phyloP scores from a whole-genome alignment of 208 protist genomes.

The Crithidia acanthocephali region DNA sequence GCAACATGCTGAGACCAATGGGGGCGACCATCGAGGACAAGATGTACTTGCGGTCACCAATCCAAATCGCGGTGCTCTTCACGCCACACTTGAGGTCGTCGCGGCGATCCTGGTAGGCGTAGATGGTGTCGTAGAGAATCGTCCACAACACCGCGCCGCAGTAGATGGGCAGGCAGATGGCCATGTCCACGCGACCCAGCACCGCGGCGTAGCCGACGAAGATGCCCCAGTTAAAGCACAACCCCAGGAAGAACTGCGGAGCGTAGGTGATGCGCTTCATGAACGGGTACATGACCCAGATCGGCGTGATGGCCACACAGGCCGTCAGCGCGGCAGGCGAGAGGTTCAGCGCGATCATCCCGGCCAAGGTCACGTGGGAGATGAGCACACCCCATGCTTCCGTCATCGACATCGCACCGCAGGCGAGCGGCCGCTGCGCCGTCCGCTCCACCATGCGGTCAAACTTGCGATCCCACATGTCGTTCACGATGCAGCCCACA shows the following conservation, averaged over 20 bases:
- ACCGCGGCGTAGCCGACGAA: conserved; percentile 90
- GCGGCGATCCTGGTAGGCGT: conserved; percentile 79
- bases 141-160: conserved; percentile 72
- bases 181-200: conserved; percentile 71
- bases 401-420: conserved; percentile 53
- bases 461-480: conserved; percentile 85
- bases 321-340: conserved; percentile 65
- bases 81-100: conserved; percentile 84
- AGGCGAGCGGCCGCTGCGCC: conserved; percentile 66
- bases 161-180: conserved; percentile 79
- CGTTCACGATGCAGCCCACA: conserved; percentile 84
- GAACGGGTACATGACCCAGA: conserved; percentile 79
- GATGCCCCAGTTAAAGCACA: conserved; percentile 88
- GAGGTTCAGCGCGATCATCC: conserved; percentile 71
- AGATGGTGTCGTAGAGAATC: conserved; percentile 87
- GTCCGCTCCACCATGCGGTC: conserved; percentile 79
- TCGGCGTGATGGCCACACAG: conserved; percentile 60
- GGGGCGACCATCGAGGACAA: conserved; percentile 63
- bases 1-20: conserved; percentile 48
- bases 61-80: conserved; percentile 83
- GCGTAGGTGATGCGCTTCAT: conserved; percentile 87
- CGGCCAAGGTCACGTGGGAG: conserved; percentile 43
- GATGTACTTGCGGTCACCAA: conserved; percentile 85
- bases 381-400: conserved; percentile 57
- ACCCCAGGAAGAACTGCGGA: conserved; percentile 76